Conservation (phyloP, 164 flowering plant species). For the Cinnamomum micranthum region DNA sequence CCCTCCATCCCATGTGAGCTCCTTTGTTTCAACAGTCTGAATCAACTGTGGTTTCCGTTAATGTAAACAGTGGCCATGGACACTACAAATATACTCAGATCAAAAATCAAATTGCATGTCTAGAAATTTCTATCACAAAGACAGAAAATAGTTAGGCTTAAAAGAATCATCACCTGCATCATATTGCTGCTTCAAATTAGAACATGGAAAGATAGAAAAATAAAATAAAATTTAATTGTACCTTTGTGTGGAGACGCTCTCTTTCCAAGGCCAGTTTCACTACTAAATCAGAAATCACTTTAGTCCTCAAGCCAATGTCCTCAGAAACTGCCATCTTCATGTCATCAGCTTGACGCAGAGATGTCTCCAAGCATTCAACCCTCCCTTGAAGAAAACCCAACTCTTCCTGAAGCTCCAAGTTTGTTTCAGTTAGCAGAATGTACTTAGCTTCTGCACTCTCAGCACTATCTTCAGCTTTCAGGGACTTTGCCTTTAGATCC, state of each 20-base stretch:
- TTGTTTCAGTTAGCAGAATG: conserved; percentile 37
- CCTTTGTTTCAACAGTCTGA: too few relatives aligned
- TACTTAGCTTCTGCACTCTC: conserved; percentile 50
- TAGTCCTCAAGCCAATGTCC: conserved; percentile 52
- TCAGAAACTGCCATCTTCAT: conserved; percentile 51
- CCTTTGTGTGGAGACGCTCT: conserved; percentile 88
- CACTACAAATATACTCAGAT: too few relatives aligned
- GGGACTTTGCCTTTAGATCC: conserved; percentile 37
- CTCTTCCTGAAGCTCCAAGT: conserved; percentile 49
- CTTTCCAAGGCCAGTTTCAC: conserved; percentile 74
- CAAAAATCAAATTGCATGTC: not conserved
- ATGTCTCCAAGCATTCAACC: conserved; percentile 54
- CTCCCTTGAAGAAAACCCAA: conserved; percentile 42
- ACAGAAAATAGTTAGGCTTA: not conserved
- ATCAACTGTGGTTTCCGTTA: too few relatives aligned
- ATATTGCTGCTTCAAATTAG: not conserved
- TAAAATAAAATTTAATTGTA: conserved; percentile 5
- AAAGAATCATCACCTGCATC: not conserved
- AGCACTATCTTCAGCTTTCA: conserved; percentile 43
- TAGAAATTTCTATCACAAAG: not conserved
- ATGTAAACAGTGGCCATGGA: too few relatives aligned
- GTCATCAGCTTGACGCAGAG: conserved; percentile 58
- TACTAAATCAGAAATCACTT: conserved; percentile 61
- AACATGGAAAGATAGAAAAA: not conserved
- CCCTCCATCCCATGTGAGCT: too few relatives aligned